phyloP scores from a whole-genome alignment of 345 rosid genomes.

The Cardamine resedifolia region DNA sequence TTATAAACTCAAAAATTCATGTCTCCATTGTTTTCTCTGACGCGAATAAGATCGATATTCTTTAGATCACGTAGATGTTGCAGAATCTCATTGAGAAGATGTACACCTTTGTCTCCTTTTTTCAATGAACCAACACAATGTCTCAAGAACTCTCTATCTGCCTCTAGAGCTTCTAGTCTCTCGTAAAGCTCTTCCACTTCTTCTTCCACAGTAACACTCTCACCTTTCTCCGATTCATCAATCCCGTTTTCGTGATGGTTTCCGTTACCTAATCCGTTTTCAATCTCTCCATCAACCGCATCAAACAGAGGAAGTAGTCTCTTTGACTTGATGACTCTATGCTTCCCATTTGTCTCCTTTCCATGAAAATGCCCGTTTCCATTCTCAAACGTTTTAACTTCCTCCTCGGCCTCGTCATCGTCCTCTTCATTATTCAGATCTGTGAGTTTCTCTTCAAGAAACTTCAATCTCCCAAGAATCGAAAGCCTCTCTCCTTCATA shows the following conservation, averaged over 20 bases:
- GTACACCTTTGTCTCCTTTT: constrained; percentile 89
- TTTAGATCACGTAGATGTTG: constrained; percentile 85
- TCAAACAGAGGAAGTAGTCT: constrained; percentile 89
- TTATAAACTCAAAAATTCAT: constrained; percentile 32
- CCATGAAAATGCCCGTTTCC: constrained; percentile 58
- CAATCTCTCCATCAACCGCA: constrained; percentile 58
- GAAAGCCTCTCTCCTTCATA: constrained; percentile 85
- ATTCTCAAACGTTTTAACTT: constrained; percentile 46
- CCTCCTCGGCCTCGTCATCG: constrained; percentile 55
- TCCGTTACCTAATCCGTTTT: constrained; percentile 35
- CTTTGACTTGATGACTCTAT: constrained; percentile 59
- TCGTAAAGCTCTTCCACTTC: constrained; percentile 84
- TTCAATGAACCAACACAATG: constrained; percentile 82
- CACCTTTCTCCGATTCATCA: constrained; percentile 36
- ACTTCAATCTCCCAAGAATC: constrained; percentile 87
- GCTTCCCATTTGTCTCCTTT: constrained; percentile 61
- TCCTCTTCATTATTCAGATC: constrained; percentile 58
- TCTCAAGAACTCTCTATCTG: constrained; percentile 86
- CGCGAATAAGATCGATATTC: constrained; percentile 54
- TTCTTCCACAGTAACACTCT: constrained; percentile 49
- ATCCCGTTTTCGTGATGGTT: constrained; percentile 35
- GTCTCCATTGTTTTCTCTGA: constrained; percentile 44
- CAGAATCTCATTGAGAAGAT: constrained; percentile 76
- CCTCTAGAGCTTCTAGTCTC: constrained; percentile 86
- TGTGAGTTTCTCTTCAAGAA: constrained; percentile 80